These are phyloP conservation scores for Ceratobasidium sp. DNA, from an alignment of 1,284 basidiomycete species.

Conservation along the genomic window DNA sequence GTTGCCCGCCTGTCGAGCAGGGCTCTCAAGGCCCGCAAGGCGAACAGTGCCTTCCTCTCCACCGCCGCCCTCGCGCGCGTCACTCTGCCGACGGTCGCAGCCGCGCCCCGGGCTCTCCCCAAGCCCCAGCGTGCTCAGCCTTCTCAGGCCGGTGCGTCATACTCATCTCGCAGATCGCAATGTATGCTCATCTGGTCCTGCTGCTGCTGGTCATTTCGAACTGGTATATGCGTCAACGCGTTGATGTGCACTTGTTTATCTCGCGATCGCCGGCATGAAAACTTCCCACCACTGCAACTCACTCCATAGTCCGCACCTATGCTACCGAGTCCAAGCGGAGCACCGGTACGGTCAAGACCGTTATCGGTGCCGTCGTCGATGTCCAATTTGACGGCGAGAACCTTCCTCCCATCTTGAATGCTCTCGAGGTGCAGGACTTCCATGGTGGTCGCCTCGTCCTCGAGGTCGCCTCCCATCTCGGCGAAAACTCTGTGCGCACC, in stretches of 20 bases:
- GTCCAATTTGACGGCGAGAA: constrained; percentile 92
- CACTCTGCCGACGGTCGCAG: constrained; percentile 59
- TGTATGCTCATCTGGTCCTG: constrained; percentile 46
- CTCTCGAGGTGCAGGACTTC: constrained; percentile 96
- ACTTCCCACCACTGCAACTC: constrained; percentile 44
- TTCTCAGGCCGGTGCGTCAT: constrained; percentile 57
- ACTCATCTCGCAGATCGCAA: constrained; percentile 4
- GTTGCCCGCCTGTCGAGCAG: constrained; percentile 84
- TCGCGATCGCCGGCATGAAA: constrained; percentile 15
- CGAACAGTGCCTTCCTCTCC: constrained; percentile 80
- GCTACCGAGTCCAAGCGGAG: constrained; percentile 84
- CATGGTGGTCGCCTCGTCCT: constrained; percentile 92
- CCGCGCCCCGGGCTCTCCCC: constrained; percentile 55
- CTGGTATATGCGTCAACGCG: constrained; percentile 46
- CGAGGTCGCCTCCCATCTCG: constrained; percentile 96
- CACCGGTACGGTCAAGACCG: constrained; percentile 87
- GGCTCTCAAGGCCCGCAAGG: constrained; percentile 76
- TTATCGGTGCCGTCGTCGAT: constrained; percentile 99
- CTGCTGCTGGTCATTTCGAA: constrained; percentile 48
- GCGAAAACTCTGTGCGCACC: constrained; percentile 98
- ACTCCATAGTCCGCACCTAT: constrained; percentile 78
- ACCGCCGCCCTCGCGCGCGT: constrained; percentile 65
- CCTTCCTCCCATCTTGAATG: constrained; percentile 97
- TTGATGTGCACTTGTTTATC: constrained; percentile 50
- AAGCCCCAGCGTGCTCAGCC: constrained; percentile 59